These are phyloP conservation scores for Talaromyces sp. DNA, from an alignment of 2,329 filamentous ascomycete species.

Conservation along the genomic window DNA sequence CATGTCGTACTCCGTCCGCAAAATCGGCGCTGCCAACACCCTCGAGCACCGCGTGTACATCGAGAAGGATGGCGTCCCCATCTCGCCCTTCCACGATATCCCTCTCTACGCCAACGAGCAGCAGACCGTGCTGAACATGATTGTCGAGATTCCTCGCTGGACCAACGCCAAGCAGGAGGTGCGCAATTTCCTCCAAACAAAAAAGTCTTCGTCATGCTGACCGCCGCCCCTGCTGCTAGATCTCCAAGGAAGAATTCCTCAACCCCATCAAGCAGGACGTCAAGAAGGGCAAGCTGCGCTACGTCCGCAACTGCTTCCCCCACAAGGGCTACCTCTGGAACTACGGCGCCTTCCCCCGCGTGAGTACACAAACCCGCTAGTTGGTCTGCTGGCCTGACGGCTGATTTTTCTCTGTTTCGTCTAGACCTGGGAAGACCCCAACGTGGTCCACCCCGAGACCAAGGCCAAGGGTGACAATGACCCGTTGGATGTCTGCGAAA, in stretches of 20 bases:
- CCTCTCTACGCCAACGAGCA: slow-evolving; percentile 96
- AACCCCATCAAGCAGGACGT: slow-evolving; percentile 99
- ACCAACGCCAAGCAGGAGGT: slow-evolving; percentile 99
- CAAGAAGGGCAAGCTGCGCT: slow-evolving; percentile 99
- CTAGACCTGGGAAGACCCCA: slow-evolving; percentile 97
- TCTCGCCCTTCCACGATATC: slow-evolving; percentile 98
- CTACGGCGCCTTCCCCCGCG: slow-evolving; percentile 98
- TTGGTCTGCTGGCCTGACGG: background rate
- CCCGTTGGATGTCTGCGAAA: slow-evolving; percentile 98
- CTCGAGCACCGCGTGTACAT: slow-evolving; percentile 96
- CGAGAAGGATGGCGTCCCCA: slow-evolving; percentile 89
- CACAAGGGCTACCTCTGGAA: slow-evolving; percentile 99
- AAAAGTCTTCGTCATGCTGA: background rate
- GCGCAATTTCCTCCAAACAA: slow-evolving; percentile 26
- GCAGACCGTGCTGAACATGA: slow-evolving; percentile 96
- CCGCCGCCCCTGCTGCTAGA: slow-evolving; percentile 52
- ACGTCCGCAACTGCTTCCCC: slow-evolving; percentile 99
- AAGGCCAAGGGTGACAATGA: slow-evolving; percentile 99
- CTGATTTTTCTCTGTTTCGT: slow-evolving; percentile 34
- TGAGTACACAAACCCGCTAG: slow-evolving; percentile 41
- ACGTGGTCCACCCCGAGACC: slow-evolving; percentile 92
- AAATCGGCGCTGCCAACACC: slow-evolving; percentile 84
- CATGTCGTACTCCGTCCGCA: slow-evolving; percentile 67
- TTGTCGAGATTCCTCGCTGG: slow-evolving; percentile 99
- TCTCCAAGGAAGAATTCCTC: slow-evolving; percentile 96